Conservation (phyloP, 73 alveolate species). For the Paramecium primaurelia region DNA sequence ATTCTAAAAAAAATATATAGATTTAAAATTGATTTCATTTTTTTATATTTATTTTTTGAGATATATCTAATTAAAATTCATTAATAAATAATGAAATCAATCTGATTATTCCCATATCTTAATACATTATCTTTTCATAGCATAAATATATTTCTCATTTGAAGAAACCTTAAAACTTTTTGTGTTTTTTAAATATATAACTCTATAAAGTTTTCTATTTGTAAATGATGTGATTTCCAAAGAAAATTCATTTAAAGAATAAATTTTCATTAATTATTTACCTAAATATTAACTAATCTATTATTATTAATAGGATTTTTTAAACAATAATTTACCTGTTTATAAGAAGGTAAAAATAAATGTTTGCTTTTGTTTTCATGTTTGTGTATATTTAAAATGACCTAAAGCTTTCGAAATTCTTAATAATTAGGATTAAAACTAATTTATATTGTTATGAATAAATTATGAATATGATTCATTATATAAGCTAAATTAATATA, state of each 20-base stretch:
- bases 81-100: not conserved
- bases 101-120: not conserved
- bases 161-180: not conserved
- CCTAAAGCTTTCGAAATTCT: no score
- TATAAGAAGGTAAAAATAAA: no score
- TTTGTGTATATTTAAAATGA: no score
- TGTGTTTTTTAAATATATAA: not conserved
- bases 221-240: not conserved
- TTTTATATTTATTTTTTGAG: not conserved
- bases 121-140: not conserved
- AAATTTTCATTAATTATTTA: not conserved
- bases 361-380: no score
- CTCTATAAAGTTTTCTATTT: not conserved
- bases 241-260: not conserved
- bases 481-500: no score
- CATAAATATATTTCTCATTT: not conserved
- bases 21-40: not conserved
- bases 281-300: not conserved
- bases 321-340: not conserved
- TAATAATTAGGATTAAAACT: no score
- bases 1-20: not conserved
- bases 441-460: no score
- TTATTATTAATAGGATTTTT: not conserved
- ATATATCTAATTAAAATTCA: not conserved
- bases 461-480: no score